phyloP scores from a whole-genome alignment of 352 stramenopile species.

The Phytopythium aichiense region DNA sequence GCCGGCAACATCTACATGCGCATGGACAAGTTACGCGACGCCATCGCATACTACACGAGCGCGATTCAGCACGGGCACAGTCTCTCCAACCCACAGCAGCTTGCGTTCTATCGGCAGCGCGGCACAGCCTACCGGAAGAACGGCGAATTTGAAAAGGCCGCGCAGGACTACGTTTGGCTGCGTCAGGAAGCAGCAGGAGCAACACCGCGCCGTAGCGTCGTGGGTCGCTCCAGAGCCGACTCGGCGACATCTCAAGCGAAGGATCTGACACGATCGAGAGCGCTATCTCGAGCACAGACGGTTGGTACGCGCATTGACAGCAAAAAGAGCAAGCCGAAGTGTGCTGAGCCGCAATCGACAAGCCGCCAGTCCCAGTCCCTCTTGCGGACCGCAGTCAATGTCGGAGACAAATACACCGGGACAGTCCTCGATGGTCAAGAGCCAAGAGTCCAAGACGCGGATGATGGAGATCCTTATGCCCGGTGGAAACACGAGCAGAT shows the following conservation, averaged over 20 bases:
- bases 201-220: background rate
- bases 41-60: constrained; percentile 37
- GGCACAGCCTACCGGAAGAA: constrained; percentile 51
- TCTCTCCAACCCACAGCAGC: background rate
- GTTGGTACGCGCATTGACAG: background rate
- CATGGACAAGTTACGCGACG: constrained; percentile 23
- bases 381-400: background rate
- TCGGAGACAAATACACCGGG: background rate
- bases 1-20: constrained; percentile 53
- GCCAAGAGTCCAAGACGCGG: background rate
- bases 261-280: background rate
- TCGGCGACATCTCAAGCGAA: background rate
- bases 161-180: constrained; percentile 38
- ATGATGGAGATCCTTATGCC: background rate
- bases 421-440: background rate
- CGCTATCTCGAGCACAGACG: background rate
- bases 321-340: background rate
- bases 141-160: constrained; percentile 58
- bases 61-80: constrained; percentile 32
- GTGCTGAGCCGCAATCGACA: background rate
- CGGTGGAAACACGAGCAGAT: constrained; percentile 8
- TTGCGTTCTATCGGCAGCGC: constrained; percentile 46
- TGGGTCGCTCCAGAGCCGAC: background rate
- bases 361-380: background rate
- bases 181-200: background rate